phyloP scores from a whole-genome alignment of 148 eudicot genomes.

The Simmondsia chinensis region DNA sequence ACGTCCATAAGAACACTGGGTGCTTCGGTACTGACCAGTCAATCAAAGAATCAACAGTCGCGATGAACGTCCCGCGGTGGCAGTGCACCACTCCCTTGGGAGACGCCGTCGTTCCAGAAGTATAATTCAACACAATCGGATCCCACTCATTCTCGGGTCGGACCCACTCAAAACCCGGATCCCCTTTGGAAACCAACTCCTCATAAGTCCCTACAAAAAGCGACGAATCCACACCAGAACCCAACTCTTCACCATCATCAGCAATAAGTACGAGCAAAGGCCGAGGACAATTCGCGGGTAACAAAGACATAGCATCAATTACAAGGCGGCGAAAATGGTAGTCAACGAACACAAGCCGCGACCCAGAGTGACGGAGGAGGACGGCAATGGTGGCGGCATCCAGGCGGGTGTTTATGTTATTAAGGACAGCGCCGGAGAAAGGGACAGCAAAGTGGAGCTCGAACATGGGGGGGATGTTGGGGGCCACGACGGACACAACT shows the following conservation, averaged over 20 bases:
- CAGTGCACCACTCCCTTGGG: conserved; percentile 23
- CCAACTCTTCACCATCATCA: neutral
- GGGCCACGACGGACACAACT: conserved; percentile 44
- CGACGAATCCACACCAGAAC: no score
- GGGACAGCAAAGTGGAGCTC: conserved; percentile 55
- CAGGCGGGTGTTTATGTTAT: conserved; percentile 27
- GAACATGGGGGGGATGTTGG: conserved; percentile 46
- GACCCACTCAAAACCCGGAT: conserved; percentile 15
- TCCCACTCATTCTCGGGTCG: conserved; percentile 14
- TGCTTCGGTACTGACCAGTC: conserved; percentile 12
- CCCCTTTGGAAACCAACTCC: conserved; percentile 6
- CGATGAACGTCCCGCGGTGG: conserved; percentile 13
- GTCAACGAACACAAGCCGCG: conserved; percentile 17
- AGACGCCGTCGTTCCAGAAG: conserved; percentile 19
- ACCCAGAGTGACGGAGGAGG: conserved; percentile 17
- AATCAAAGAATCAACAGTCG: conserved; percentile 11
- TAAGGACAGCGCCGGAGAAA: conserved; percentile 34
- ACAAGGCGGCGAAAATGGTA: neutral
- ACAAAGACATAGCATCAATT: conserved; percentile 5
- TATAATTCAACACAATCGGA: conserved; percentile 18
- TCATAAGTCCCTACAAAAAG: no score
- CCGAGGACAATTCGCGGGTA: neutral
- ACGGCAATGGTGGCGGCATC: conserved; percentile 16
- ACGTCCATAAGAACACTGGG: conserved; percentile 18
- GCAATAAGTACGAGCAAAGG: conserved; percentile 6